phyloP scores from a whole-genome alignment of 345 rosid genomes.

The Salix arbutifolia region DNA sequence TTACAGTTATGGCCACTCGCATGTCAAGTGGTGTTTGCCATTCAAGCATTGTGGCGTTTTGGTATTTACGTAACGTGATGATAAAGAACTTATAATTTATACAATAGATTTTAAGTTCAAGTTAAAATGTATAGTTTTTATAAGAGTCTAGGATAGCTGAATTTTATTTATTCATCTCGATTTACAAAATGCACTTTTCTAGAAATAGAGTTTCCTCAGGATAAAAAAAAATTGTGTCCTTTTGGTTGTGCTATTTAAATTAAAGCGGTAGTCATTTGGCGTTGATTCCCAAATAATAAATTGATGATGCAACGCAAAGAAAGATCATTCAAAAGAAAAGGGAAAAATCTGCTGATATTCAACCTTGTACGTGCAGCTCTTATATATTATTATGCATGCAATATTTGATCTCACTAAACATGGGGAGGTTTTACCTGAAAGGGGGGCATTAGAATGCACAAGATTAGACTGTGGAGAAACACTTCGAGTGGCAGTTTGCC shows the following conservation, averaged over 20 bases:
- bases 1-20: background rate
- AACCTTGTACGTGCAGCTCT: background rate
- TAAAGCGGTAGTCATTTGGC: background rate
- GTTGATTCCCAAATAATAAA: background rate
- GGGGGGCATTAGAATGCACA: background rate
- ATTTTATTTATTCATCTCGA: no score
- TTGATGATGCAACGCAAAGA: background rate
- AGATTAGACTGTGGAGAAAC: background rate
- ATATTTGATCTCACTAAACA: background rate
- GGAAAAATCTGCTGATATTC: background rate
- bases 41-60: no score
- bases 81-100: accelerated
- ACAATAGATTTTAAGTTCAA: no score
- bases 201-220: no score
- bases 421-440: background rate
- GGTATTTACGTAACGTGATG: no score
- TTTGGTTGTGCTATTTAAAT: no score
- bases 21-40: background rate
- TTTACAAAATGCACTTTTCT: accelerated
- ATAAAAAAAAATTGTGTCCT: no score
- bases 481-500: background rate
- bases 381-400: background rate
- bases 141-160: no score
- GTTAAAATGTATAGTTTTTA: no score
- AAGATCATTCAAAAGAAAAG: background rate